Evolutionary conservation across 306 rosid genomes (phyloP), one percentile per base, ranked within the genome.

Genomic region (Acacia crassicarpa): DNA sequence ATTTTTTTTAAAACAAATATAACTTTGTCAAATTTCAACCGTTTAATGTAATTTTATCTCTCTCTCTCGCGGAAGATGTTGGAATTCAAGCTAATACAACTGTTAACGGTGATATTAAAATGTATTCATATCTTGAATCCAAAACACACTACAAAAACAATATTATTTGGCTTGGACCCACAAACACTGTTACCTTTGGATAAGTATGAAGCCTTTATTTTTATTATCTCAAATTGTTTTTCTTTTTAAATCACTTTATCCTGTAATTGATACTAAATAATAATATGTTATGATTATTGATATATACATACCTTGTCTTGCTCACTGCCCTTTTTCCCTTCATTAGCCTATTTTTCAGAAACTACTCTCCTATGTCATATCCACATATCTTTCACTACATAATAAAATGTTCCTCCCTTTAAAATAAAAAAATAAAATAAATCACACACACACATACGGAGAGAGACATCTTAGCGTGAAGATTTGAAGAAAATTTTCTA

Each of bases 91-190:
- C 9, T 51, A 51, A 51, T 51, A 51, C 58, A 13, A 48, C 19
- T 25, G 30, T 67, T 67, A 38, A 17, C 6, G 16, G n/a, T 19
- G 30, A 68, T 48, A 15, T 15, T 65, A 32, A 32, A 65, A 17
- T 67, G 23, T 67, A 38, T 67, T 8, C 44, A 6, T 67, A 67
- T 35, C 12, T 20, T 68, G 19, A 9, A 3, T 41, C 38, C 15
- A 8, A 44, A 22, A 10, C 27, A 58, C 62, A 20, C 11, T 81
- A 40, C 40, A 27, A 51, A 40, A 81, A 66, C 84, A 81, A 66
- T 12, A 81, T 41, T 16, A 75, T 81, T 74, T 49, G 35, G 40
- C 75, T 67, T 74, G 84, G 84, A 66, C 84, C 84, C 78, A 81
- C 84, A 27, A 51, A 40, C 43, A 69, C 67, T 49, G 49, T 74